phyloP scores from a whole-genome alignment of 1,284 basidiomycete species.

The Dichomitus squalens region DNA sequence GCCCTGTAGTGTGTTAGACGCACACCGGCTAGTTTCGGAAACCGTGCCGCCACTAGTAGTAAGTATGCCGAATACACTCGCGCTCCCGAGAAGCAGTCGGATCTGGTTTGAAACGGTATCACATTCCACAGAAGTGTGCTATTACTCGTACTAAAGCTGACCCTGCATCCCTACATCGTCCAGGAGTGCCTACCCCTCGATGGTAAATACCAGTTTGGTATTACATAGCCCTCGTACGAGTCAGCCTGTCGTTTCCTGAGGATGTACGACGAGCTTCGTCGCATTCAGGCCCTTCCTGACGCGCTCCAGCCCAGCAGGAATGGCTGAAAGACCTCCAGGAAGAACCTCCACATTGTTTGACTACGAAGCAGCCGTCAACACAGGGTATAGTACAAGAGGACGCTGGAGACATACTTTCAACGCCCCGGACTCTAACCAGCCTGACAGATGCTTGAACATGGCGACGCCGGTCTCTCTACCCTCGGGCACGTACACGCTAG shows the following conservation, averaged over 20 bases:
- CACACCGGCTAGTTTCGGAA: no score
- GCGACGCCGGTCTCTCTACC: constrained; percentile 1
- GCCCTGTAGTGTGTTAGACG: no score
- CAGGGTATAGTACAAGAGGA: no score
- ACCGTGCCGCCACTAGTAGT: no score
- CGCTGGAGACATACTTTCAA: constrained; percentile 12
- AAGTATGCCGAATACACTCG: no score
- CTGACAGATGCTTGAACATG: background rate
- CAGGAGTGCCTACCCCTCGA: no score
- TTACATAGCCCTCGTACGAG: background rate
- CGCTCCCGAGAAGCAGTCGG: no score
- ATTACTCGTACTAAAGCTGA: background rate
- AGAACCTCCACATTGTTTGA: constrained; percentile 41
- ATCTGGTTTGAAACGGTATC: no score
- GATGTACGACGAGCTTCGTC: constrained; percentile 51
- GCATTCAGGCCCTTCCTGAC: constrained; percentile 46
- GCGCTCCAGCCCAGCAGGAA: constrained; percentile 44
- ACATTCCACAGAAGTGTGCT: no score
- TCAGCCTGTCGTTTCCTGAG: constrained; percentile 43
- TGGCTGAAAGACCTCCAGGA: constrained; percentile 46
- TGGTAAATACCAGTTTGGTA: no score
- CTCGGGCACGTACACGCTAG: constrained; percentile 29
- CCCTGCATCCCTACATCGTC: no score
- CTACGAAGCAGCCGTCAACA: constrained; percentile 6
- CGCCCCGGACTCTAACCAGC: constrained; percentile 11